phyloP scores from a whole-genome alignment of 495 filamentous ascomycete species.

The Peziza echinospora region DNA sequence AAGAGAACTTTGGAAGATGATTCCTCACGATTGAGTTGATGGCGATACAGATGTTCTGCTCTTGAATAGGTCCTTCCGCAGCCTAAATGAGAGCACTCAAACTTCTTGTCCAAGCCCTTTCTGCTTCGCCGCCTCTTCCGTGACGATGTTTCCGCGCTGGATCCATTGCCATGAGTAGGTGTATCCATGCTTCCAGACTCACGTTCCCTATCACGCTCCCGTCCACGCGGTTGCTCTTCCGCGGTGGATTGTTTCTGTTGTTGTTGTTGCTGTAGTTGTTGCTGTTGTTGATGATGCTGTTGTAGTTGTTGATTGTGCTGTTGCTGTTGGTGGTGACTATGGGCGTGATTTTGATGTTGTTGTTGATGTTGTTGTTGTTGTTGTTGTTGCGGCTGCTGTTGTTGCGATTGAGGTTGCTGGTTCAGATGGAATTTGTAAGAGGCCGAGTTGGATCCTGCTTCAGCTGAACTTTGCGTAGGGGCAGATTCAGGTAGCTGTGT shows the following conservation, averaged over 20 bases:
- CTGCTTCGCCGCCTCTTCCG: constrained; percentile 65
- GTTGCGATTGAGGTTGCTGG: constrained; percentile 8
- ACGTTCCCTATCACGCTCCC: constrained; percentile 18
- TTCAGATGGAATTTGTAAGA: neutral
- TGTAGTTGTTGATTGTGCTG: no score
- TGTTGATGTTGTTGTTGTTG: constrained; percentile 5
- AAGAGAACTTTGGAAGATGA: constrained; percentile 4
- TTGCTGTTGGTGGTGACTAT: constrained; percentile 9
- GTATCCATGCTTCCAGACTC: constrained; percentile 19
- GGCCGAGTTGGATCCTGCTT: neutral
- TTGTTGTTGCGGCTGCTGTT: constrained; percentile 12
- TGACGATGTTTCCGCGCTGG: constrained; percentile 14
- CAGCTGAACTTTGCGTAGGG: neutral
- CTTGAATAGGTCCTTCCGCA: constrained; percentile 94
- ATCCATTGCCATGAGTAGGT: constrained; percentile 13
- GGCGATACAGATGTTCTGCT: constrained; percentile 88
- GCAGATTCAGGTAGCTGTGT: constrained; percentile 2
- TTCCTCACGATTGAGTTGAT: constrained; percentile 77
- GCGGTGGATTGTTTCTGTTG: constrained; percentile 12
- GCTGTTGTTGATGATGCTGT: no score
- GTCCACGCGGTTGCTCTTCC: constrained; percentile 15
- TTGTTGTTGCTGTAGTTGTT: constrained; percentile 1
- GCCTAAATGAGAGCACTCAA: constrained; percentile 68
- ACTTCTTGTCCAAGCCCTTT: constrained; percentile 83
- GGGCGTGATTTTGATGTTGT: constrained; percentile 7